phyloP scores from a whole-genome alignment of 331 rosid species.

The Cydonia oblonga region DNA sequence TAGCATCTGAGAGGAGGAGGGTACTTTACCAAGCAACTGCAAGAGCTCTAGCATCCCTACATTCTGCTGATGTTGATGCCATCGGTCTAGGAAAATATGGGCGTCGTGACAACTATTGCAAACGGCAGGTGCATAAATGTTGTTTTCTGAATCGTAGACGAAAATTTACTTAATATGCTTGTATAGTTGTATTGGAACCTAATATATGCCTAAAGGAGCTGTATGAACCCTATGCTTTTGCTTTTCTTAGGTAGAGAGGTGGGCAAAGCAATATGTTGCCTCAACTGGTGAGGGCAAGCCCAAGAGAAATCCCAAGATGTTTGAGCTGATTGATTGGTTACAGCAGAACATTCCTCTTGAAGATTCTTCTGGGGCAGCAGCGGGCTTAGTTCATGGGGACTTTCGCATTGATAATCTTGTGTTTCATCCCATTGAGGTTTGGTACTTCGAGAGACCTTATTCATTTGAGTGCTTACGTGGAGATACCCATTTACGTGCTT shows the following conservation, averaged over 20 bases:
- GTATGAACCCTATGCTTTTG: neutral
- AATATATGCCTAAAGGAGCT: neutral
- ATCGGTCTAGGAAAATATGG: slow-evolving; percentile 80
- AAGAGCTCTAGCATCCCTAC: slow-evolving; percentile 57
- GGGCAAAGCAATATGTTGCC: slow-evolving; percentile 79
- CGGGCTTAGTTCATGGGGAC: slow-evolving; percentile 94
- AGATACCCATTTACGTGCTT: neutral
- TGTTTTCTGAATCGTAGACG: neutral
- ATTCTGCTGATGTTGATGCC: slow-evolving; percentile 61
- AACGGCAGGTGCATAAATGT: slow-evolving; percentile 50
- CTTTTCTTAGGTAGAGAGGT: slow-evolving; percentile 62
- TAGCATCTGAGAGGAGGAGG: slow-evolving; percentile 52
- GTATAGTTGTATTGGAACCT: neutral
- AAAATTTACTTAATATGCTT: neutral
- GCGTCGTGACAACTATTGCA: slow-evolving; percentile 64
- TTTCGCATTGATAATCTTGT: slow-evolving; percentile 88
- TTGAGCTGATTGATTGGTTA: slow-evolving; percentile 68
- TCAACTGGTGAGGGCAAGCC: slow-evolving; percentile 74
- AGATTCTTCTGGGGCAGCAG: slow-evolving; percentile 61
- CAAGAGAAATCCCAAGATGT: slow-evolving; percentile 78
- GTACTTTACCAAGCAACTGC: slow-evolving; percentile 58
- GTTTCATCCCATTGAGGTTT: slow-evolving; percentile 83
- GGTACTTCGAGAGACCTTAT: slow-evolving; percentile 14
- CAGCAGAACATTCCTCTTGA: slow-evolving; percentile 58
- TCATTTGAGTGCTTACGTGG: neutral